These are phyloP conservation scores for Epichloe sp. DNA, from an alignment of 2,329 filamentous ascomycete genomes.

Conservation along the genomic window DNA sequence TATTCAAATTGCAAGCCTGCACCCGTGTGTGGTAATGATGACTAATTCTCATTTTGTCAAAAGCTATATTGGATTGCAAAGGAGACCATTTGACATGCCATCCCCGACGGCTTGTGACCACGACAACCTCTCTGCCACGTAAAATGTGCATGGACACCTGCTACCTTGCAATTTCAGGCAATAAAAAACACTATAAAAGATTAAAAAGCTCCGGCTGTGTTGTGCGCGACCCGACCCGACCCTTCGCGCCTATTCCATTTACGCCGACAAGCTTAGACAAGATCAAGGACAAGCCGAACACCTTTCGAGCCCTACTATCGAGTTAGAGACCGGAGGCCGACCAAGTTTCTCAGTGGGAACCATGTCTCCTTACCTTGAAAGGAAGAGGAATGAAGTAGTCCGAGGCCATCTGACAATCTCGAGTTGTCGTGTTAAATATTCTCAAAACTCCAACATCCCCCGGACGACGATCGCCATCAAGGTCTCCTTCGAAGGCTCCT, in stretches of 20 bases:
- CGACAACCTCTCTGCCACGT: not conserved
- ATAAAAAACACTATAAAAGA: too few relatives aligned
- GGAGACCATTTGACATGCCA: not conserved
- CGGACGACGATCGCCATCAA: conserved; percentile 18
- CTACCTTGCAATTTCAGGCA: not conserved
- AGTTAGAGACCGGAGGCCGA: not conserved
- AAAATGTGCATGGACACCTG: not conserved
- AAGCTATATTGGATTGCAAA: not conserved
- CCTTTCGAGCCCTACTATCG: conserved; percentile 19
- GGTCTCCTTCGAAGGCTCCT: conserved; percentile 17
- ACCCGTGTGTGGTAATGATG: not conserved
- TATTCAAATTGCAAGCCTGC: too few relatives aligned
- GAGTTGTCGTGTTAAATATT: conserved; percentile 22
- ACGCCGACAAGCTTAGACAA: not conserved
- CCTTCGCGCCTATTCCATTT: too few relatives aligned
- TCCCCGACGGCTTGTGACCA: not conserved
- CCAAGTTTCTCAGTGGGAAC: too few relatives aligned
- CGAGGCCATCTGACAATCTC: conserved; percentile 23
- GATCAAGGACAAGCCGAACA: conserved; percentile 20
- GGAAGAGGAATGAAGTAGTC: conserved; percentile 27
- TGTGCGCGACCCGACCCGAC: not conserved
- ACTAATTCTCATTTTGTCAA: not conserved
- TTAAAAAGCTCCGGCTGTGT: not conserved
- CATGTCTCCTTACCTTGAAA: conserved; percentile 17
- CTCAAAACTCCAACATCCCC: conserved; percentile 22